phyloP scores from a whole-genome alignment of 768 basidiomycete species.

The Lactarius vividus region DNA sequence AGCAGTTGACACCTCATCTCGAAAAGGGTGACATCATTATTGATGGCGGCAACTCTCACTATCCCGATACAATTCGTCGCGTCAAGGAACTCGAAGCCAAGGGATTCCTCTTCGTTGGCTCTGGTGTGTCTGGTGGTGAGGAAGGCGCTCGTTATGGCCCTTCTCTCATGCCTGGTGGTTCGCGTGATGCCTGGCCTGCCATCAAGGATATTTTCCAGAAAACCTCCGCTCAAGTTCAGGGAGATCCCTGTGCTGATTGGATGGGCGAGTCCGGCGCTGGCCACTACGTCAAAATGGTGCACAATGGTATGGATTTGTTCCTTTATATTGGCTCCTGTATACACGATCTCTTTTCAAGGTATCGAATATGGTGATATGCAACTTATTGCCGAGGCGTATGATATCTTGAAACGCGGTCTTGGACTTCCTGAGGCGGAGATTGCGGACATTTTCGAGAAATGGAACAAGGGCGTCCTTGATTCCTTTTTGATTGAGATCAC shows the following conservation, averaged over 20 bases:
- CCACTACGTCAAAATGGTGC: conserved; percentile 99
- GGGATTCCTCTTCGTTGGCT: conserved; percentile 95
- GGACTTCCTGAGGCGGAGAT: conserved; percentile 86
- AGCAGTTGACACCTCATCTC: conserved; percentile 82
- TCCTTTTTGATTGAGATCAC: conserved; percentile 99
- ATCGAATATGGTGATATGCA: conserved; percentile 99
- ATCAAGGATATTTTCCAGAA: conserved; percentile 99
- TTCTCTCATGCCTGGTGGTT: conserved; percentile 99
- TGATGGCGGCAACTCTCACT: conserved; percentile 99
- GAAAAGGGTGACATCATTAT: conserved; percentile 98
- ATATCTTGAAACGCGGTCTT: conserved; percentile 96
- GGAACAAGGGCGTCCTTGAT: conserved; percentile 99
- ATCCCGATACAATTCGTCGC: conserved; percentile 96
- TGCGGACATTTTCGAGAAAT: conserved; percentile 86
- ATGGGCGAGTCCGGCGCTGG: conserved; percentile 94
- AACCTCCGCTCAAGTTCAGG: conserved; percentile 90
- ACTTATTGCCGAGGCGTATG: conserved; percentile 97
- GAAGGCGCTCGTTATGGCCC: conserved; percentile 97
- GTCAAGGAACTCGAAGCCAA: conserved; percentile 89
- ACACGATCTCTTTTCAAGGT: conserved; percentile 47
- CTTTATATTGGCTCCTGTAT: conserved; percentile 16
- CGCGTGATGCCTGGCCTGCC: conserved; percentile 87
- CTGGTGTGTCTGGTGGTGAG: conserved; percentile 98
- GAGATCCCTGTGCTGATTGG: conserved; percentile 99
- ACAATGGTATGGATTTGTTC: conserved; percentile 62